These are phyloP conservation scores for Paramyrothecium roridum DNA, from an alignment of 2,329 filamentous ascomycete genomes.

Conservation along the genomic window DNA sequence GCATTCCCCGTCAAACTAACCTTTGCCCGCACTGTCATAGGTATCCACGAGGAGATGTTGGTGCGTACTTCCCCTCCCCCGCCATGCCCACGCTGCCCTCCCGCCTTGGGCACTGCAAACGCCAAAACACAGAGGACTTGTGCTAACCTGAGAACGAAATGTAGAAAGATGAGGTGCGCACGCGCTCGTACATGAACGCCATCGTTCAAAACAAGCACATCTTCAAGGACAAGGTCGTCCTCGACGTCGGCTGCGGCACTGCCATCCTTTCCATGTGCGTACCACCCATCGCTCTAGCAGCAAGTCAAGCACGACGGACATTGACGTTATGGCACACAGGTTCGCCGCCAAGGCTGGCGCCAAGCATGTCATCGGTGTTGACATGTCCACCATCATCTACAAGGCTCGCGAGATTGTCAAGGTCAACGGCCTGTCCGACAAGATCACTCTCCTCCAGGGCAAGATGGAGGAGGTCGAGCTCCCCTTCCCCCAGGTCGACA, in stretches of 20 bases:
- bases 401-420: slow-evolving; percentile 95
- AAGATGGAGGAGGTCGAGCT: slow-evolving; percentile 99
- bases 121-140: slow-evolving; percentile 1
- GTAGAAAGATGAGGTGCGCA: slow-evolving; percentile 98
- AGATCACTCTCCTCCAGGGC: slow-evolving; percentile 96
- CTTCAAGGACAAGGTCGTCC: slow-evolving; percentile 78
- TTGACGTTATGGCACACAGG: slow-evolving; percentile 47
- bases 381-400: slow-evolving; percentile 99
- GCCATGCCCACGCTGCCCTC: slow-evolving; percentile 10
- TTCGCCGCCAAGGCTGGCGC: slow-evolving; percentile 95
- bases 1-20: slow-evolving; percentile 9
- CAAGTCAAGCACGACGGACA: not conserved
- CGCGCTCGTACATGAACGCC: slow-evolving; percentile 92
- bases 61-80: slow-evolving; percentile 51
- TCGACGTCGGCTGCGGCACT: slow-evolving; percentile 96
- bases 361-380: slow-evolving; percentile 97
- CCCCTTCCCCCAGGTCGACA: slow-evolving; percentile 93
- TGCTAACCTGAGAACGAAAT: slow-evolving; percentile 11
- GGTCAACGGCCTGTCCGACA: slow-evolving; percentile 86
- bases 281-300: not conserved
- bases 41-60: slow-evolving; percentile 98
- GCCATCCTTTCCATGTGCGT: slow-evolving; percentile 96
- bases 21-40: slow-evolving; percentile 44
- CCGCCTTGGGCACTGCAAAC: slow-evolving; percentile 3
- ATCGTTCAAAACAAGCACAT: slow-evolving; percentile 97